A percentile compares a stretch with the other conserved stretches of the same genome.
These are phyloP conservation scores for Candida maesae DNA, from an alignment of 805 yeast species.

Conservation along the genomic window DNA sequence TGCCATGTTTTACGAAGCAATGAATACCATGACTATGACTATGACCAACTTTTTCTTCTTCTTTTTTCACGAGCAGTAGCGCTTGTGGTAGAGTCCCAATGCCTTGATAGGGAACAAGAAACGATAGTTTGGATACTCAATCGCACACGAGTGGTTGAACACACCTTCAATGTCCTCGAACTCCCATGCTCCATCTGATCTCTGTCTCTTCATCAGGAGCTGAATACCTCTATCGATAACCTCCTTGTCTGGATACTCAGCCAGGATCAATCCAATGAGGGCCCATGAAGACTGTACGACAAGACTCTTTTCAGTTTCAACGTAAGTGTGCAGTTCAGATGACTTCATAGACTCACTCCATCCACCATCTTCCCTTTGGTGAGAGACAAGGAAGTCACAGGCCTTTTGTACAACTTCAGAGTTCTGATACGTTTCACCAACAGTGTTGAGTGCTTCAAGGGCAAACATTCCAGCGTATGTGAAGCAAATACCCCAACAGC, in stretches of 20 bases:
- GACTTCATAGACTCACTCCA: conserved; percentile 97
- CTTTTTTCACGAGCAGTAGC: conserved; percentile 4
- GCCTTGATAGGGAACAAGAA: conserved; percentile 92
- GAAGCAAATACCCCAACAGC: conserved; percentile 96
- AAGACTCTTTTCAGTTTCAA: conserved; percentile 56
- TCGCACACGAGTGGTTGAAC: conserved; percentile 89
- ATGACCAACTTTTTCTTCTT: too few species aligned
- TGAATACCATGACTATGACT: conserved; percentile 1
- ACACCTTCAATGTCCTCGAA: conserved; percentile 91
- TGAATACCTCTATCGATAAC: conserved; percentile 62
- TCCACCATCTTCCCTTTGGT: conserved; percentile 88
- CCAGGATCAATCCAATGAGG: conserved; percentile 72
- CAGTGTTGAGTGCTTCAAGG: conserved; percentile 78
- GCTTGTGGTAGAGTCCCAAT: conserved; percentile 58
- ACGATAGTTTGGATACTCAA: conserved; percentile 92
- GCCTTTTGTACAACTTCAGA: conserved; percentile 64
- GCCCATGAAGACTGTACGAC: conserved; percentile 96
- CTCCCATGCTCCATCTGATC: conserved; percentile 76
- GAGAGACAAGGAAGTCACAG: conserved; percentile 75
- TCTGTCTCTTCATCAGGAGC: conserved; percentile 64
- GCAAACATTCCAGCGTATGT: conserved; percentile 99
- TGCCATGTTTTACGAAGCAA: neutral
- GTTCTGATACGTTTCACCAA: conserved; percentile 59
- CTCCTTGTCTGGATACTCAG: conserved; percentile 67
- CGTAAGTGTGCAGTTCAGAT: conserved; percentile 75